Evolutionary conservation across 805 yeast species (phyloP).

Genomic region (Candida maesae): DNA sequence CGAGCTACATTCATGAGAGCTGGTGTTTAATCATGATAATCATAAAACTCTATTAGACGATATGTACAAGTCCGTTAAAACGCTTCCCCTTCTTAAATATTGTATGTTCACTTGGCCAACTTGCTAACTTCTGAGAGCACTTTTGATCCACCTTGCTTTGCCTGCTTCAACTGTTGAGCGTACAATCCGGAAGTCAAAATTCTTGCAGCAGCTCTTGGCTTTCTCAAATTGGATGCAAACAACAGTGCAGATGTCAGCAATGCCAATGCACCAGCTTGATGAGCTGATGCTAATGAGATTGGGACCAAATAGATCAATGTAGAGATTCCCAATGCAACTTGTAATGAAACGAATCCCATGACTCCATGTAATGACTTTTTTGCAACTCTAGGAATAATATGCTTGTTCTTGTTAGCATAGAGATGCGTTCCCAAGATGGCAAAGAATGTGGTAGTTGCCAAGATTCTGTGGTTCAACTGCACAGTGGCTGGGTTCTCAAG

Average conservation of each 20-base stretch:
- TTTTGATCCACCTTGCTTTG: slow-evolving; percentile 27
- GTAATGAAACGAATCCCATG: slow-evolving; percentile 81
- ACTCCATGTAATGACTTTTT: slow-evolving; percentile 56
- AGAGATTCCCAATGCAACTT: slow-evolving; percentile 80
- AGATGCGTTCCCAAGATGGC: slow-evolving; percentile 68
- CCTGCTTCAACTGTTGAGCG: slow-evolving; percentile 26
- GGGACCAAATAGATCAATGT: slow-evolving; percentile 90
- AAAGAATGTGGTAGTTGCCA: slow-evolving; percentile 79
- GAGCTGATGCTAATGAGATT: slow-evolving; percentile 87
- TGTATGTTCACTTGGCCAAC: slow-evolving; percentile 22
- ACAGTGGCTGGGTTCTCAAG: slow-evolving; percentile 96
- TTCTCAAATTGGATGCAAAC: slow-evolving; percentile 52
- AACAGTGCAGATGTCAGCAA: slow-evolving; percentile 76
- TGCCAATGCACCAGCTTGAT: slow-evolving; percentile 95
- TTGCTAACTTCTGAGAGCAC: slow-evolving; percentile 35
- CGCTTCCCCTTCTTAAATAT: no score
- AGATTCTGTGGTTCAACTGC: slow-evolving; percentile 82
- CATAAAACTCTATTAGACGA: not conserved
- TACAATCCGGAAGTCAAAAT: slow-evolving; percentile 33
- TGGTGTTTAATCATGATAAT: no score
- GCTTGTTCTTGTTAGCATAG: slow-evolving; percentile 55
- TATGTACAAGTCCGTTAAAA: no score
- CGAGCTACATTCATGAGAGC: no score
- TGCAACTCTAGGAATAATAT: slow-evolving; percentile 53
- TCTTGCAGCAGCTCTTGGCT: slow-evolving; percentile 47